Conservation (phyloP, 2,329 filamentous ascomycete species). For the Pezicula neosporulosa region DNA sequence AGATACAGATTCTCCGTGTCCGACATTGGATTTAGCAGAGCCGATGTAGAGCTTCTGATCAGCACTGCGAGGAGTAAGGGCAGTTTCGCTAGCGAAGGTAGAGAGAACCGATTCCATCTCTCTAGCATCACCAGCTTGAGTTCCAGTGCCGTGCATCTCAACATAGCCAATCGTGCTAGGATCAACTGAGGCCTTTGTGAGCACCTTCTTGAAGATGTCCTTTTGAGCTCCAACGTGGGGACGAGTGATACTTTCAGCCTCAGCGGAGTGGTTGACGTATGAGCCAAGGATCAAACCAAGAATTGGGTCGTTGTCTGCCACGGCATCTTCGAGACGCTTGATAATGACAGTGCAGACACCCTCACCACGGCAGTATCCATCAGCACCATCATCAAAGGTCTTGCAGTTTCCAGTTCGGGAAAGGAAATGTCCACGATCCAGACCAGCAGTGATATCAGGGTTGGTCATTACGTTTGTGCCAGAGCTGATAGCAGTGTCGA, state of each 20-base stretch:
- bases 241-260: slow-evolving; percentile 79
- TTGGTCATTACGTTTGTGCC: slow-evolving; percentile 16
- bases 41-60: slow-evolving; percentile 52
- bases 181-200: slow-evolving; percentile 71
- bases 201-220: slow-evolving; percentile 65
- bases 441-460: slow-evolving; percentile 12
- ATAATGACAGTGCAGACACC: slow-evolving; percentile 45
- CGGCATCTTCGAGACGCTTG: slow-evolving; percentile 46
- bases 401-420: slow-evolving; percentile 42
- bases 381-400: slow-evolving; percentile 43
- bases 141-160: slow-evolving; percentile 88
- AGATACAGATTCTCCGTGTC: slow-evolving; percentile 38
- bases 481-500: slow-evolving; percentile 12
- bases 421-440: slow-evolving; percentile 44
- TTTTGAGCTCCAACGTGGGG: slow-evolving; percentile 77
- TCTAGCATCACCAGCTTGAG: slow-evolving; percentile 76
- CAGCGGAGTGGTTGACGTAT: slow-evolving; percentile 77
- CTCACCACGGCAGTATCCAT: slow-evolving; percentile 53
- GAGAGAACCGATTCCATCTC: slow-evolving; percentile 78
- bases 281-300: slow-evolving; percentile 60
- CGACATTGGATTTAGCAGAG: slow-evolving; percentile 60
- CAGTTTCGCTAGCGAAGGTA: slow-evolving; percentile 40
- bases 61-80: slow-evolving; percentile 46
- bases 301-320: slow-evolving; percentile 47
- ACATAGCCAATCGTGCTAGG: slow-evolving; percentile 78